These are phyloP conservation scores for Salix udensis DNA, from an alignment of 345 rosid species.

Conservation along the genomic window DNA sequence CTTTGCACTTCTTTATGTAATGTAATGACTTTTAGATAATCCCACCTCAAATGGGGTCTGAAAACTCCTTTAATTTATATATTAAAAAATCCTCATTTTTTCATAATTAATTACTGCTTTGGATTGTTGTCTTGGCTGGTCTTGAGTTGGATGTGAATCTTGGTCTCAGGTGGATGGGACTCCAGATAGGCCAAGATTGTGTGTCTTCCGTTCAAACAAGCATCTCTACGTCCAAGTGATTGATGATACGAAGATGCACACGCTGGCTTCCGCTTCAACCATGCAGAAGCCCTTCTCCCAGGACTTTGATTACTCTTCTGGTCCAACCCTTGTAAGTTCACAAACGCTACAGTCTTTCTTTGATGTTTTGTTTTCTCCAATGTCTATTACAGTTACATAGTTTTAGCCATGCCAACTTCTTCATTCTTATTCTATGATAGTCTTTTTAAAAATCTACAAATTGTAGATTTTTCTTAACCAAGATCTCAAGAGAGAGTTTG, in stretches of 20 bases:
- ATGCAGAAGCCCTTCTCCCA: slow-evolving; percentile 67
- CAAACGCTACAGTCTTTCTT: too few relatives aligned
- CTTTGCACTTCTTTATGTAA: background rate
- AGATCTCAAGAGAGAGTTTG: too few relatives aligned
- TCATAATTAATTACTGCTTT: too few relatives aligned
- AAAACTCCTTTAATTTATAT: background rate
- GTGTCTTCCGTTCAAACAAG: slow-evolving; percentile 86
- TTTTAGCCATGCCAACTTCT: too few relatives aligned
- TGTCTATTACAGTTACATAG: too few relatives aligned
- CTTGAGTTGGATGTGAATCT: background rate
- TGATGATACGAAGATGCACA: slow-evolving; percentile 97
- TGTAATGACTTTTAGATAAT: too few relatives aligned
- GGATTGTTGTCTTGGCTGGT: background rate
- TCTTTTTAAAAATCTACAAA: too few relatives aligned
- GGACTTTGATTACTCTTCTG: slow-evolving; percentile 55
- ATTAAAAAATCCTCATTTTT: background rate
- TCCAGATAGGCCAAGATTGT: slow-evolving; percentile 77
- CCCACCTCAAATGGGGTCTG: background rate
- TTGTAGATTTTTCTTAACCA: too few relatives aligned
- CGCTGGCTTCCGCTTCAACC: slow-evolving; percentile 86
- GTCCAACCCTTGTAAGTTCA: slow-evolving; percentile 80
- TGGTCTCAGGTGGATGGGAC: slow-evolving; percentile 65
- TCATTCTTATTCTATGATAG: too few relatives aligned
- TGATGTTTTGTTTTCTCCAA: too few relatives aligned
- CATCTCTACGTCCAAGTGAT: slow-evolving; percentile 89